These are phyloP conservation scores for Penicillium sp. DNA, from an alignment of 2,329 filamentous ascomycete species.

Conservation along the genomic window DNA sequence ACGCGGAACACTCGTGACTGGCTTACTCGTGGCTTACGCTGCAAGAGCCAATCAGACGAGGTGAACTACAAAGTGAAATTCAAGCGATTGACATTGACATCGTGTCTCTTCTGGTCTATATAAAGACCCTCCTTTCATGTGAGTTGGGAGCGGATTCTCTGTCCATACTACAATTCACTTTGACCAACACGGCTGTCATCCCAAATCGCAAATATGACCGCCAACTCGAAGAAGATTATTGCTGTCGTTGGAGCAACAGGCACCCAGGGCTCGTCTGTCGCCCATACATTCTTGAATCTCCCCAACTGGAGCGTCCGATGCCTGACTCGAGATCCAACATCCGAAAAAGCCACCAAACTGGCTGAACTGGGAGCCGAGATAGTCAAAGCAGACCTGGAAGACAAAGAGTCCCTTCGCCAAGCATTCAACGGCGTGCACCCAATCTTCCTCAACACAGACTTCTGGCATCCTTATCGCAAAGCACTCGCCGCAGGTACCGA, in stretches of 20 bases:
- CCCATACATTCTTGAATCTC: neutral
- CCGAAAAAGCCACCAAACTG: neutral
- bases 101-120: neutral
- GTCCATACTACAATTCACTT: neutral
- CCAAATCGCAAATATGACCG: neutral
- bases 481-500: neutral
- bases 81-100: neutral
- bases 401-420: slow-evolving; percentile 24
- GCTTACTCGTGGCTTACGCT: slow-evolving; percentile 3
- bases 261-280: neutral
- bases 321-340: neutral
- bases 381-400: neutral
- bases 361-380: neutral
- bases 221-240: neutral
- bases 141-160: neutral
- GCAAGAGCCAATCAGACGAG: neutral
- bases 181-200: neutral
- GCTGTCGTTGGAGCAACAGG: neutral
- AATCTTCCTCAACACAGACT: slow-evolving; percentile 61
- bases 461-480: slow-evolving; percentile 54
- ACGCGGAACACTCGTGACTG: neutral
- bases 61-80: neutral
- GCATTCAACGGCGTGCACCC: slow-evolving; percentile 48
- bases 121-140: neutral
- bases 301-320: neutral